A percentile compares a stretch with the other conserved stretches of the same genome.
Evolutionary conservation across 176 grass and related monocot genomes (phyloP).

Genomic region (Alloteropsis semialata): DNA sequence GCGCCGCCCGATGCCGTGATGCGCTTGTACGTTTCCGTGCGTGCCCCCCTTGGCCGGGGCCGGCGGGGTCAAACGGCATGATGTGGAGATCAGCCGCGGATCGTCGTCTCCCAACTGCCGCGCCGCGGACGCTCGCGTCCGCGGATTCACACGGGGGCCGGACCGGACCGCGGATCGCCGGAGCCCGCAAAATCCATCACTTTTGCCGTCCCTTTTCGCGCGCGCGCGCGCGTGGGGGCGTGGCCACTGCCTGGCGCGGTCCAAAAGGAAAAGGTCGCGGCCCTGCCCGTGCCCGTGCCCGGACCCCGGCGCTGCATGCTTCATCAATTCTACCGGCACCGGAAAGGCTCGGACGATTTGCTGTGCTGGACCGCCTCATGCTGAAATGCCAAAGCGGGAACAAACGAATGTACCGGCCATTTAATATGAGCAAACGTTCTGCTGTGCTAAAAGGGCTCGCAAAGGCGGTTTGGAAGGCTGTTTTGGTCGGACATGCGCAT

Average conservation of each 20-base stretch:
- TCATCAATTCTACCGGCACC: not conserved
- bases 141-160: not conserved
- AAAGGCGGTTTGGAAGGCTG: not conserved
- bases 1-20: not conserved
- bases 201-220: not conserved
- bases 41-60: too few species aligned
- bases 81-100: not conserved
- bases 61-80: not conserved
- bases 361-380: not conserved
- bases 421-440: not conserved
- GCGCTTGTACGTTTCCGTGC: not conserved
- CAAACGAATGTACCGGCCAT: not conserved
- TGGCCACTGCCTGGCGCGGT: not conserved
- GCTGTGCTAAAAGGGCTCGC: not conserved
- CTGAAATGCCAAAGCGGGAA: too few species aligned
- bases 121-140: not conserved
- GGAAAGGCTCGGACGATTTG: not conserved
- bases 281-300: not conserved
- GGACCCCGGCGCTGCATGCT: not conserved
- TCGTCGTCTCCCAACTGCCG: not conserved
- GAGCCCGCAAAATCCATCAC: not conserved
- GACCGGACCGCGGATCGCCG: not conserved
- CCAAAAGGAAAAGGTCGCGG: not conserved
- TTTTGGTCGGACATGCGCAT: not conserved
- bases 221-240: not conserved